These are phyloP conservation scores for Heliophila coronopifolia DNA, from an alignment of 441 rosid genomes.

Conservation along the genomic window DNA sequence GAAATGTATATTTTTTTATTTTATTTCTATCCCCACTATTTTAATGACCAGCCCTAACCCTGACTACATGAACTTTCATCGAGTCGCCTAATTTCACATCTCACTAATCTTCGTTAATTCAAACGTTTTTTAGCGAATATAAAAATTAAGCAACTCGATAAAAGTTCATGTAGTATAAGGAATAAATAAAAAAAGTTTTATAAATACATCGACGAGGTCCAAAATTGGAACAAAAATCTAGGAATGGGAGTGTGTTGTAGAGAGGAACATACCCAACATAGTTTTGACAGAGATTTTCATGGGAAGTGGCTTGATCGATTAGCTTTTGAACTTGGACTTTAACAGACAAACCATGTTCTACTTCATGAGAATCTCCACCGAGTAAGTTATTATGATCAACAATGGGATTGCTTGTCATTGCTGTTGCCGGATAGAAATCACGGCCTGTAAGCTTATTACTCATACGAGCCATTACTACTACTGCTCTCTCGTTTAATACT, in stretches of 20 bases:
- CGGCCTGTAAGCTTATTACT: conserved; percentile 92
- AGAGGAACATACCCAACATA: conserved; percentile 77
- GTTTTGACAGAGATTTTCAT: conserved; percentile 93
- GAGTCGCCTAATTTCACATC: no score
- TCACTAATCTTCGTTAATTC: no score
- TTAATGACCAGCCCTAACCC: no score
- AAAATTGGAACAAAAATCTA: not conserved
- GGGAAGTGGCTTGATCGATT: conserved; percentile 78
- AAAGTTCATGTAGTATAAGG: no score
- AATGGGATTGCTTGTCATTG: conserved; percentile 42
- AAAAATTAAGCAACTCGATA: no score
- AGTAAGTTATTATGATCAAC: conserved; percentile 62
- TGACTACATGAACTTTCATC: no score
- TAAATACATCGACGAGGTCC: no score
- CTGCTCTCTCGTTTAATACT: conserved; percentile 91
- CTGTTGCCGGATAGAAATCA: conserved; percentile 64
- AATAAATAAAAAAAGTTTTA: no score
- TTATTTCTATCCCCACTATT: no score
- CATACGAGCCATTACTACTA: conserved; percentile 94
- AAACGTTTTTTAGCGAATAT: no score
- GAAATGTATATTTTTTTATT: no score
- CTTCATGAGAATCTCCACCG: conserved; percentile 79
- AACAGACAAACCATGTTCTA: conserved; percentile 84
- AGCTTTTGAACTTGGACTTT: conserved; percentile 95
- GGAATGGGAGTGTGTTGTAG: not conserved